Evolutionary conservation across 352 stramenopile genomes (phyloP), one percentile per base, ranked within the genome.

Genomic region (Phytopythium montanum): DNA sequence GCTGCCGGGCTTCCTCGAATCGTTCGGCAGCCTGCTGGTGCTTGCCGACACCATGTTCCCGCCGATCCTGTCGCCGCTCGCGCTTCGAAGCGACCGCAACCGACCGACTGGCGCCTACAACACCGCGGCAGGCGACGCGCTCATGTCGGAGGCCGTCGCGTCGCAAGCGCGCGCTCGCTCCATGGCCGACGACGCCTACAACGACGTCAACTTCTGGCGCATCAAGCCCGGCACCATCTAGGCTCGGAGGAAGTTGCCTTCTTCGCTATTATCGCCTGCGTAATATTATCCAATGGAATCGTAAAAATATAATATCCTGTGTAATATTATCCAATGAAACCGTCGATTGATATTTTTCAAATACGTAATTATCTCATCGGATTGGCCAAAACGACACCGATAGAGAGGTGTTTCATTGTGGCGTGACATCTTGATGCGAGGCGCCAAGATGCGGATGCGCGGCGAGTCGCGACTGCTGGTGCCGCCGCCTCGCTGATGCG

Each of bases 201-300:
- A 95, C 61, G 85, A 95, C 57, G 65, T 91, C 29, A 95, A 95
- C 62, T 95, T 91, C 45, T 95, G 85, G 85, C 69, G 79, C 44
- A 87, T 95, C 49, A 65, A 79, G 25, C 85, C 85, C 21, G 75
- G 76, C 21, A 61, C 33, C 3, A 51, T 64, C 13, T 56, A 56
- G 28, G 9, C n/a, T 18, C 2, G 19, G 19, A 45, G n/a, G 26
- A 18, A 21, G 16, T 54, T 39, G 19, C 29, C 29, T 39, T 54
- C 39, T 54, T 5, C 28, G 48, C 26, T 54, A 50, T 50, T 50
- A 50, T 50, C 44, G 16, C 23, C 4, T 14, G 21, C 21, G 44
- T 21, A 31, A 9, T 50, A 50, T 50, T 50, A 50, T 31, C 44
- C 44, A 50, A 50, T 50, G 0, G 31, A 39, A 41, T 38, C 46